Evolutionary conservation across 2,329 filamentous ascomycete species (phyloP).

Genomic region (Paracoccidioides brasiliensis): DNA sequence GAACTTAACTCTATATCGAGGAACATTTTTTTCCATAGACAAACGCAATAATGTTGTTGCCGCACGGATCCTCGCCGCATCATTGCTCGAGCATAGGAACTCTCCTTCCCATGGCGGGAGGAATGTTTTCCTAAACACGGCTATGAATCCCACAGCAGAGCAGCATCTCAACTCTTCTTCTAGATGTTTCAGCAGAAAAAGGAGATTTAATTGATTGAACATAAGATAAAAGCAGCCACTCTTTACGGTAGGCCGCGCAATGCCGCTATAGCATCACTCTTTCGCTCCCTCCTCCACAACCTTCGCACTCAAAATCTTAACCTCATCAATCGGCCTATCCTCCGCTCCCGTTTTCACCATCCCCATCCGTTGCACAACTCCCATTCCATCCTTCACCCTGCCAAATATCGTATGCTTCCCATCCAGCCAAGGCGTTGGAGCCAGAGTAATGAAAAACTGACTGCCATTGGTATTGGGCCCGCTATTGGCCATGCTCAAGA

Average conservation of each 20-base stretch:
- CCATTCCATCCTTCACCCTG: conserved; percentile 69
- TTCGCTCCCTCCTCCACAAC: conserved; percentile 50
- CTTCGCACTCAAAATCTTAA: conserved; percentile 63
- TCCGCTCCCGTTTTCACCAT: conserved; percentile 70
- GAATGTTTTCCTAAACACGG: no score
- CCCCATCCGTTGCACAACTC: conserved; percentile 75
- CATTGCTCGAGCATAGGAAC: no score
- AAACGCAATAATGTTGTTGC: no score
- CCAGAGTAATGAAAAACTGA: conserved; percentile 92
- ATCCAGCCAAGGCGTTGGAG: conserved; percentile 90
- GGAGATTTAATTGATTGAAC: neutral
- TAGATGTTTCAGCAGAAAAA: neutral
- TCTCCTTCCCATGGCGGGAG: no score
- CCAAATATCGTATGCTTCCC: conserved; percentile 97
- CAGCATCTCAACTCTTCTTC: neutral
- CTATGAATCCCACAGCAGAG: neutral
- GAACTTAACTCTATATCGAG: no score
- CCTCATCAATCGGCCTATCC: conserved; percentile 67
- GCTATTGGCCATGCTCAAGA: conserved; percentile 94
- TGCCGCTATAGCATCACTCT: conserved; percentile 18
- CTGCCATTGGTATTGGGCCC: conserved; percentile 87
- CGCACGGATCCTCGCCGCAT: no score
- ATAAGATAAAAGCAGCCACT: neutral
- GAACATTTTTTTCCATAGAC: no score
- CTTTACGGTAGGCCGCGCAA: neutral